Percentiles rank a stretch among this genome's conserved stretches.
These are phyloP conservation scores for Porcisia hertigi DNA, from an alignment of 208 protist genomes.

Conservation along the genomic window DNA sequence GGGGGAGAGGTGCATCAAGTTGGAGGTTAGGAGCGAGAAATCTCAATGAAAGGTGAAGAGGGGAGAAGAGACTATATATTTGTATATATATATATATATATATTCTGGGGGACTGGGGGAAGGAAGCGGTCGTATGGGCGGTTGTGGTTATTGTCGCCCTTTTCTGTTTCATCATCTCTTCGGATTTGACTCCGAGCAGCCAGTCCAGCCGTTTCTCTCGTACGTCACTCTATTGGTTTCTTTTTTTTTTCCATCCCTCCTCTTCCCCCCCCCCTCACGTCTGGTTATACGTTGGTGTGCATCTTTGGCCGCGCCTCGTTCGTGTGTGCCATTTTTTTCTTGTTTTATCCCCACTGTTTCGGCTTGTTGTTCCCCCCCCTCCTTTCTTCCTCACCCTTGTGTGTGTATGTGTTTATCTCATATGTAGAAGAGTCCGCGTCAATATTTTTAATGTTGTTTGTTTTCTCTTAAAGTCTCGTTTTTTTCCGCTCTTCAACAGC, in stretches of 20 bases:
- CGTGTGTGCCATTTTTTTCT: conserved; percentile 13
- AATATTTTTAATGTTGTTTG: too few species aligned
- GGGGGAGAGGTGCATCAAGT: background rate
- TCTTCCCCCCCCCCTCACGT: background rate
- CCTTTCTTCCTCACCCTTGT: background rate
- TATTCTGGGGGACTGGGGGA: too few species aligned
- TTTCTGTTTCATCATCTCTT: too few species aligned
- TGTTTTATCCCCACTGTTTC: background rate
- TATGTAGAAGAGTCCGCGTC: background rate
- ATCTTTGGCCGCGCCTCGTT: background rate
- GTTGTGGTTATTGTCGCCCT: too few species aligned
- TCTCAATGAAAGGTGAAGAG: too few species aligned
- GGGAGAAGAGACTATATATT: too few species aligned
- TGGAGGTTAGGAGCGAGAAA: background rate
- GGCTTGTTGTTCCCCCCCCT: background rate
- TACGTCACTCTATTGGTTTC: background rate
- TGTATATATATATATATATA: too few species aligned
- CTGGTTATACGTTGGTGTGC: background rate
- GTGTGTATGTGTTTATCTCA: background rate
- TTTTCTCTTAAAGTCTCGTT: too few species aligned
- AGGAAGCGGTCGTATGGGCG: too few species aligned
- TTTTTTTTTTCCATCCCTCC: background rate
- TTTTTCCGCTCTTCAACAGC: too few species aligned
- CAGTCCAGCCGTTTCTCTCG: too few species aligned
- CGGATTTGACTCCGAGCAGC: too few species aligned